These are phyloP conservation scores for Starmerella bombicola DNA, from an alignment of 805 yeast genomes.

Conservation along the genomic window DNA sequence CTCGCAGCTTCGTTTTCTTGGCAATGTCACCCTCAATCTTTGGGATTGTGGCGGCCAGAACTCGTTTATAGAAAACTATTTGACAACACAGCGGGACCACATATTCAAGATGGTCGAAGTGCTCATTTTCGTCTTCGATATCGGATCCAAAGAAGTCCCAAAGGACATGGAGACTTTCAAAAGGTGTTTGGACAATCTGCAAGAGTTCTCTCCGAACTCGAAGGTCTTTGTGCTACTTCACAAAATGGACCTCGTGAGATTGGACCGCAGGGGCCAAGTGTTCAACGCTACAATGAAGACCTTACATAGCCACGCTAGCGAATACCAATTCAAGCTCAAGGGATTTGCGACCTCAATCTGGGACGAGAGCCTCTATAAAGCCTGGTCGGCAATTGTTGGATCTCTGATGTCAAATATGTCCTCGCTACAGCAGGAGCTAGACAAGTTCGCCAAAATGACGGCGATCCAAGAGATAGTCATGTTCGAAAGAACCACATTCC, in stretches of 20 bases:
- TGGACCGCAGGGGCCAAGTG: slow-evolving; percentile 71
- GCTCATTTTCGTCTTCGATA: slow-evolving; percentile 89
- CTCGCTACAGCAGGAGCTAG: slow-evolving; percentile 59
- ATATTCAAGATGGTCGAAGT: slow-evolving; percentile 94
- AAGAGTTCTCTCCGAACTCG: slow-evolving; percentile 77
- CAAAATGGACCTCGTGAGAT: slow-evolving; percentile 90
- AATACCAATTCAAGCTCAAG: slow-evolving; percentile 51
- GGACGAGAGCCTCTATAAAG: slow-evolving; percentile 92
- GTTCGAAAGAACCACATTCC: slow-evolving; percentile 85
- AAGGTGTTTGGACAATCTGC: slow-evolving; percentile 66
- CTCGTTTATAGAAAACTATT: slow-evolving; percentile 88
- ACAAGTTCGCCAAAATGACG: slow-evolving; percentile 56
- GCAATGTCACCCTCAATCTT: slow-evolving; percentile 85
- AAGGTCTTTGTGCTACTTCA: slow-evolving; percentile 84
- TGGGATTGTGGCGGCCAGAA: slow-evolving; percentile 98
- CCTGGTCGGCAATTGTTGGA: slow-evolving; percentile 95
- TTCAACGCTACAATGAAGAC: slow-evolving; percentile 76
- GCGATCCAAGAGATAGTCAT: slow-evolving; percentile 82
- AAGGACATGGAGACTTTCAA: slow-evolving; percentile 89
- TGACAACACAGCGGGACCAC: slow-evolving; percentile 77
- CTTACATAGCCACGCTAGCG: slow-evolving; percentile 59
- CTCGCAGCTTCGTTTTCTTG: slow-evolving; percentile 80
- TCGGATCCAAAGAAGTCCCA: slow-evolving; percentile 78
- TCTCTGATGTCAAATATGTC: slow-evolving; percentile 87
- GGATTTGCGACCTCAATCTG: slow-evolving; percentile 95